Conservation (phyloP, 805 yeast genomes). For the Teunomyces gatunensis region DNA sequence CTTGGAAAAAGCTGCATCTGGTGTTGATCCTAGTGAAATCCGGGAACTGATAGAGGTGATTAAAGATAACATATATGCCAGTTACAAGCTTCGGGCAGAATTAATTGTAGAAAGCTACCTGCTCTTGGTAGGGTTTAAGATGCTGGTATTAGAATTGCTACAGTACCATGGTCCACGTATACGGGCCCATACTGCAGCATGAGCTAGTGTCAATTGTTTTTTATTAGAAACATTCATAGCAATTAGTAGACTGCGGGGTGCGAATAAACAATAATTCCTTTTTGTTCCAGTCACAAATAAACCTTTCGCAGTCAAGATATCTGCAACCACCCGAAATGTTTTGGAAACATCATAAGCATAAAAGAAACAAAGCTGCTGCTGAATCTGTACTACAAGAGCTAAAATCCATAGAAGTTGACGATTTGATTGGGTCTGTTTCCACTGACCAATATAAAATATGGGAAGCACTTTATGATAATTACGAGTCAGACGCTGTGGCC, state of each 20-base stretch:
- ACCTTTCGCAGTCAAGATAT: neutral
- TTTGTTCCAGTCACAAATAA: neutral
- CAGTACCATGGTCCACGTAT: neutral
- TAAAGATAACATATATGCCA: neutral
- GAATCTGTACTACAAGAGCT: neutral
- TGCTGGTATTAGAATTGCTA: neutral
- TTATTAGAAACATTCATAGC: too few relatives aligned
- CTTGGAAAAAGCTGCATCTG: neutral
- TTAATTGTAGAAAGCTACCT: neutral
- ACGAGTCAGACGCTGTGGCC: neutral
- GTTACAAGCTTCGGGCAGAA: neutral
- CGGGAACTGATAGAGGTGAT: neutral
- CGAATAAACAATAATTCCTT: too few relatives aligned
- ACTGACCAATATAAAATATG: neutral
- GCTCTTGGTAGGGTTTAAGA: neutral
- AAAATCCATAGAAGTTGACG: neutral
- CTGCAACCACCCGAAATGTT: neutral
- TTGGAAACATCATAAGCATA: neutral
- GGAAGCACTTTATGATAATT: neutral
- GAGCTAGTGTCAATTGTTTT: too few relatives aligned
- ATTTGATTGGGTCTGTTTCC: neutral
- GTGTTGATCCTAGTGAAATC: neutral
- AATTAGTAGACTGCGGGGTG: too few relatives aligned
- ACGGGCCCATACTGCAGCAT: neutral
- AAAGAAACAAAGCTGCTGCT: neutral